Base-by-base conservation (phyloP, 305 asterid genomes). In the Rubia peregrina region DNA sequence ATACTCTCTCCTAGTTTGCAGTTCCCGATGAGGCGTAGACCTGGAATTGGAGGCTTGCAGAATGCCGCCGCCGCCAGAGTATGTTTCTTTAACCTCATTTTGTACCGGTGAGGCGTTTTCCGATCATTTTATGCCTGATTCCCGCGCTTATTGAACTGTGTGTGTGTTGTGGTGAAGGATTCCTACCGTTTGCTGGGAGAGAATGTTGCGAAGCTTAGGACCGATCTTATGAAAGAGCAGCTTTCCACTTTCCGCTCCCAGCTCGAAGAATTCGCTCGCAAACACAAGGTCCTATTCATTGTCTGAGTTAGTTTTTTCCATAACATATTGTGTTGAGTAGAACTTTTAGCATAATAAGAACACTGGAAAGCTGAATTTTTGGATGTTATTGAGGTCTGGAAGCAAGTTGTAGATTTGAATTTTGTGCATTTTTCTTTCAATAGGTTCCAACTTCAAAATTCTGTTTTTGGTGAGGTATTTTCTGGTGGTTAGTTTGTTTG, bases 1-100 rank as follows among this genome's bases (percentile, higher is more conserved):
- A 55, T 9, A 55, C 61, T 55, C 12, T n/a, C 61, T 26, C 61
- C n/a, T 26, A 56, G 33, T 19, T 56, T 7, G 62, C 62, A 56
- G 62, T 38, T 49, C 43, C 21, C 11, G 26, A 93, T 94, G 98
- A 89, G 95, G 86, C 93, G 97, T 68, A 78, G 96, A 79, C 97
- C 98, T 38, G 98, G 98, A 75, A 94, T 94, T 62, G 96, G 96
- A 65, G 98, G 98, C 48, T 73, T 94, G 76, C 95, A 89, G 86
- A 89, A 85, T 76, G 97, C 98, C 1, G 96, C 94, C 2, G 95
- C 91, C 22, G 97, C 98, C 69, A 91, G 97, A 90, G 98, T 94
- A 83, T 9, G 71, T 73, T 55, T 38, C 44, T 40, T 64, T 63
- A 48, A 51, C 71, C 26, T n/a, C 61, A 67, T 36, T 22, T 56